Percentiles rank a stretch among this genome's conserved stretches.
Conservation (phyloP, 2,329 filamentous ascomycete genomes). For the Pseudogymnoascus sp. region DNA sequence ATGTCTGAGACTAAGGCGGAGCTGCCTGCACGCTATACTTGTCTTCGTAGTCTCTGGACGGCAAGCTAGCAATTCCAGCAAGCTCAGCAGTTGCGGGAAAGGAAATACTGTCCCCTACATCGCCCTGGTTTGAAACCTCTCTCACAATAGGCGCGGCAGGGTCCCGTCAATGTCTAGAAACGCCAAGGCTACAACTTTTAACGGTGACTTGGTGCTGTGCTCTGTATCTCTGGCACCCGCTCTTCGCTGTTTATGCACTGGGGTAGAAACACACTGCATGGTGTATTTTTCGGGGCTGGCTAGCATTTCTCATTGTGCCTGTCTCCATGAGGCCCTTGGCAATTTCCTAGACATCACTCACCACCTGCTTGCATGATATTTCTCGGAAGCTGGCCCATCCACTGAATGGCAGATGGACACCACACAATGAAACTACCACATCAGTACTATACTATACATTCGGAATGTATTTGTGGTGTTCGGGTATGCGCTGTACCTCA, state of each 20-base stretch:
- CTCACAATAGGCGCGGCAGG: constrained; percentile 3
- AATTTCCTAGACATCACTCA: neutral
- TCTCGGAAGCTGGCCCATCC: neutral
- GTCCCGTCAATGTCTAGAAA: neutral
- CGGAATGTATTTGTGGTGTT: neutral
- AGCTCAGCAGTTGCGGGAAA: neutral
- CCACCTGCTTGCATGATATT: neutral
- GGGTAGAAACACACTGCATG: neutral
- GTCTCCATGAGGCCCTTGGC: neutral
- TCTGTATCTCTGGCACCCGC: neutral
- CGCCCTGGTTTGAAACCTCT: neutral
- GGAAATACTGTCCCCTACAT: neutral
- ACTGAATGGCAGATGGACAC: neutral
- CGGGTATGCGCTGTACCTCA: neutral
- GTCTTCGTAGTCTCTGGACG: neutral
- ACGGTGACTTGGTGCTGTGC: neutral
- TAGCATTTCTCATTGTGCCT: neutral
- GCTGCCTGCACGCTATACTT: neutral
- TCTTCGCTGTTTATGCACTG: neutral
- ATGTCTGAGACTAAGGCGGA: neutral
- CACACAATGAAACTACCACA: neutral
- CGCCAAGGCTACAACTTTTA: neutral
- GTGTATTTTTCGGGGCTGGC: neutral
- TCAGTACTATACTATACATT: neutral
- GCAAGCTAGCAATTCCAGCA: neutral